Base-by-base conservation (phyloP, 2,329 filamentous ascomycete genomes). In the Fusarium oxysporum region DNA sequence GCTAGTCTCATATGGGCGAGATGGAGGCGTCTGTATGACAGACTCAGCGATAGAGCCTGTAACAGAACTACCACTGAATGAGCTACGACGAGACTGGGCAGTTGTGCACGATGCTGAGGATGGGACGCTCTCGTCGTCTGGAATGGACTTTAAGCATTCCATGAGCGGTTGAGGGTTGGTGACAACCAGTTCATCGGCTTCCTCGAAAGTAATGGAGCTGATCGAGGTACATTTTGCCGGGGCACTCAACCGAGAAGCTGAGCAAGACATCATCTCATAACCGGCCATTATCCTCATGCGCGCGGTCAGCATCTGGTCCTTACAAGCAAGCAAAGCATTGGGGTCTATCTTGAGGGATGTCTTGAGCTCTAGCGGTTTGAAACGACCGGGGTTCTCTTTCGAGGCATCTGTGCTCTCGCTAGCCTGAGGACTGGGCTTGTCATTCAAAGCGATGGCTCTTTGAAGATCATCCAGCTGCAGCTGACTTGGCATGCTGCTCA, bases 401-500 rank as follows among this genome's bases (percentile, higher is more conserved):
- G 6, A 3, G 5, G 1, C 5, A 0, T 23, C 3, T 2, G 2
- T 13, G 19, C 5, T n/a, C 23, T 28, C 33, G 2, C 62, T 33
- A 0, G 51, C 33, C 1, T 57, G 23, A 23, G 23, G 23, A 23
- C 23, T 23, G 23, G 23, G 23, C 23, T 23, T 23, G 23, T 23
- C 23, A 4, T 23, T 23, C 23, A 23, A 23, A 23, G 23, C 23
- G 23, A 23, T 23, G 23, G 23, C 23, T 23, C 23, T 58, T 5
- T 63, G 53, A 0, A 76, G 58, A 5, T 69, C 51, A 0, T 68
- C 56, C 0, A 73, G 9, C 8, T 76, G 73, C 2, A 68, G 40
- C 1, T 50, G 44, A 33, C 37, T 65, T 1, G 73, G 74, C 23
- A 75, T 56, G 2, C 16, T 71, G 16, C 73, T 76, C 0, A 76